phyloP scores from a whole-genome alignment of 2,329 filamentous ascomycete species.

The Aspergillus sp. region DNA sequence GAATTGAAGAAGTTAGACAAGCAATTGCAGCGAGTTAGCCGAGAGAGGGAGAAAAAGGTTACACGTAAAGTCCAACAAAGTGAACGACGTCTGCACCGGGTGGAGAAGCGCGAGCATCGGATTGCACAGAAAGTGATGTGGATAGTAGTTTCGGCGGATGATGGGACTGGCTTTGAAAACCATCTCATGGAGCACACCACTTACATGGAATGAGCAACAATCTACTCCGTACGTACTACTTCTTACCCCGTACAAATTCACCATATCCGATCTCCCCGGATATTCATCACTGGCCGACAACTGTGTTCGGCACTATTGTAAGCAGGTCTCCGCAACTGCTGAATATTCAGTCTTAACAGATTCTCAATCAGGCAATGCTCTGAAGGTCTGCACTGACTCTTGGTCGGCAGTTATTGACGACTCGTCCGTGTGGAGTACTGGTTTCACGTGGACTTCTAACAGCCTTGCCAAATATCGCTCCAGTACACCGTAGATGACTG shows the following conservation, averaged over 20 bases:
- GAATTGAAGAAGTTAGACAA: constrained; percentile 5
- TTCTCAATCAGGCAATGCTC: no score
- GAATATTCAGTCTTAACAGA: no score
- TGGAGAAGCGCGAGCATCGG: constrained; percentile 6
- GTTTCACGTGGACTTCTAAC: no score
- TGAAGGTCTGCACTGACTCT: no score
- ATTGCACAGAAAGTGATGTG: constrained; percentile 10
- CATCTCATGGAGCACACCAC: constrained; percentile 4
- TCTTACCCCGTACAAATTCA: background rate
- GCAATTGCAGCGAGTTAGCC: constrained; percentile 2
- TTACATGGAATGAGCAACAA: background rate
- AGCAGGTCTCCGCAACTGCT: no score
- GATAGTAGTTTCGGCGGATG: constrained; percentile 10
- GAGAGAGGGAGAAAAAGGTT: constrained; percentile 6
- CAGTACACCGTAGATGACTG: no score
- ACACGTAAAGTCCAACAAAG: constrained; percentile 5
- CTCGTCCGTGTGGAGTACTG: no score
- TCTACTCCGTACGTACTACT: background rate
- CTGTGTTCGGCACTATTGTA: no score
- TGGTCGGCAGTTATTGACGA: no score
- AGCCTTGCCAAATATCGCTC: no score
- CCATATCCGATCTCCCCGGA: no score
- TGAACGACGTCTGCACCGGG: constrained; percentile 1
- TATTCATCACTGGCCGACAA: no score
- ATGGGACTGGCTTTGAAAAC: constrained; percentile 7